Evolutionary conservation across 1,284 basidiomycete species (phyloP), one percentile per base, ranked within the genome.

Genomic region (Xerocomus nothofagi): DNA sequence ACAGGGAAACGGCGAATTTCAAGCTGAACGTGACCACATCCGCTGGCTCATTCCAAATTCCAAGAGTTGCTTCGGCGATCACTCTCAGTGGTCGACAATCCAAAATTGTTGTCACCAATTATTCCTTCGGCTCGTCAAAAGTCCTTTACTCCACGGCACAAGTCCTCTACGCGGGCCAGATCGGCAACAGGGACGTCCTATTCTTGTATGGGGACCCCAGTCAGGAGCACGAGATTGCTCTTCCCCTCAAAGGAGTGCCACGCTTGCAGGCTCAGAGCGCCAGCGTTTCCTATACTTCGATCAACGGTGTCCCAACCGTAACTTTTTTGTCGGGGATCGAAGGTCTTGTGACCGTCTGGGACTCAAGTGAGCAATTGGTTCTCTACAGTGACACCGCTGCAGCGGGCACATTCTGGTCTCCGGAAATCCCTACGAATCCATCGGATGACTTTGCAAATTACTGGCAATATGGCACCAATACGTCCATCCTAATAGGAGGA

Each of bases 31-130:
- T 85, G 4, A 73, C 75, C 5, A 81, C 81, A 0, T 74, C 76
- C 8, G 63, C 62, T 18, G 82, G 81, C 0, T 56, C 61, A 0
- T 57, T 87, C 21, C 73, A 76, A 26, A 63, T 90, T 17, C 87
- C 88, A 4, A 68, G 72, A 34, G 69, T 77, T 10, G 74, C 72
- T 0, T 66, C 71, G 2, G 60, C 73, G 11, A 80, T 89, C 55
- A 79, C 80, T 2, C 75, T 90, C 15, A 66, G 68, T 26, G 87
- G 87, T 6, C 78, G 87, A 7, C 77, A 88, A 64, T 86, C 83
- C 38, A 88, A 86, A 65, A 68, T 87, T 21, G 69, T 90, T 27
- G 75, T 86, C 21, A 81, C 82, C 0, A 80, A 88, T 65, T 88
- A 86, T 60, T 66, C 73, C 3, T 87, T 85, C 60, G 86, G 87